Conservation (phyloP, 352 stramenopile genomes). For the Globisporangium emineosum region DNA sequence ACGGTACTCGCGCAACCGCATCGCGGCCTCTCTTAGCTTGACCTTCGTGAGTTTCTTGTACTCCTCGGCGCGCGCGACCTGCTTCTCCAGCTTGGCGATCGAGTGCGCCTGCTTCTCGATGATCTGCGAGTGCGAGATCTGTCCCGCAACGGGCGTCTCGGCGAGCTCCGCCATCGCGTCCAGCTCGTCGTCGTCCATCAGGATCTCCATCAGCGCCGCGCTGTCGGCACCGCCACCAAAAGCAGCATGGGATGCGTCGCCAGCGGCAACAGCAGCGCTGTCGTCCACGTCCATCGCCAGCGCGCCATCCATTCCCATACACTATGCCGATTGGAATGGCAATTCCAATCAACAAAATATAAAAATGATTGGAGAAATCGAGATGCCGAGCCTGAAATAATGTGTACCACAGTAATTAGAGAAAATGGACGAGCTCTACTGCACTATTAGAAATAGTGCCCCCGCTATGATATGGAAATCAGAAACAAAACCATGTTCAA, state of each 20-base stretch:
- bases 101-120: constrained; percentile 60
- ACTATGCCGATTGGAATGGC: not conserved
- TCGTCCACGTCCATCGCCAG: constrained; percentile 1
- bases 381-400: not conserved
- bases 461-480: too few relatives aligned
- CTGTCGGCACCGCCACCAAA: too few relatives aligned
- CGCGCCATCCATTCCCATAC: constrained; percentile 8
- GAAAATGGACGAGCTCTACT: too few relatives aligned
- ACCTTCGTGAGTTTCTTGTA: constrained; percentile 60
- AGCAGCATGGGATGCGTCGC: not conserved
- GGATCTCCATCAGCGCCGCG: constrained; percentile 13
- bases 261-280: not conserved
- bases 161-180: constrained; percentile 10
- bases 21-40: constrained; percentile 66
- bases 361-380: constrained; percentile 7
- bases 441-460: too few relatives aligned
- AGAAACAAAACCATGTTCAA: constrained; percentile 4
- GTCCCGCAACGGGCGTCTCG: constrained; percentile 24
- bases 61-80: constrained; percentile 33
- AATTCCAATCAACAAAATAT: too few relatives aligned
- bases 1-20: constrained; percentile 57
- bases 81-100: constrained; percentile 45
- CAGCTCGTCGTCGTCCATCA: constrained; percentile 15
- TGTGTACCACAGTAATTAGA: constrained; percentile 1
- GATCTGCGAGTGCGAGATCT: constrained; percentile 68